Percentiles rank a stretch among this genome's conserved stretches.
Evolutionary conservation across 148 eudicot species (phyloP).

Genomic region (Cornus florida): DNA sequence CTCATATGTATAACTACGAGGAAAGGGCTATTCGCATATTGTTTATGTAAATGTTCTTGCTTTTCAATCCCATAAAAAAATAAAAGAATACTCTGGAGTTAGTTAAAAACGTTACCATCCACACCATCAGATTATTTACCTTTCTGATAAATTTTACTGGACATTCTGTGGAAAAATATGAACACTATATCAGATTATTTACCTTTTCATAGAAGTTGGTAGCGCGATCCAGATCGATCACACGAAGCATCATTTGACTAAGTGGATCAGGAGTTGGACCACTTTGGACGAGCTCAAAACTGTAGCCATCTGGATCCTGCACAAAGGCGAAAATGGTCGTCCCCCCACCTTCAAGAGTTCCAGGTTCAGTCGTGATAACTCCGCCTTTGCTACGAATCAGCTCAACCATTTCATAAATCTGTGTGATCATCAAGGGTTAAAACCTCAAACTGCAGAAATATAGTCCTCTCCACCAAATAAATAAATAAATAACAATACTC

Average conservation of each 20-base stretch:
- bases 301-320: constrained; percentile 61
- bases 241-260: not conserved
- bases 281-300: constrained; percentile 40
- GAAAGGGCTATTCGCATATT: too few relatives aligned
- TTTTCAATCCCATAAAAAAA: too few relatives aligned
- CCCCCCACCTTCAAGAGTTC: constrained; percentile 57
- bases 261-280: not conserved
- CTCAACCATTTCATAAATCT: constrained; percentile 54
- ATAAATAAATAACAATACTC: constrained; percentile 6
- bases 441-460: not conserved
- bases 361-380: constrained; percentile 44
- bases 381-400: constrained; percentile 54
- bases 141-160: not conserved
- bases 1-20: too few relatives aligned
- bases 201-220: not conserved
- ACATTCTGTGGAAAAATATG: not conserved
- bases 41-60: too few relatives aligned
- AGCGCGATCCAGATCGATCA: not conserved
- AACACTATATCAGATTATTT: not conserved
- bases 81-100: too few relatives aligned
- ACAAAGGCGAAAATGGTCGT: constrained; percentile 47
- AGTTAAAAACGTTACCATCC: too few relatives aligned
- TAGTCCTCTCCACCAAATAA: not conserved
- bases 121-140: too few relatives aligned
- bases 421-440: not conserved